Evolutionary conservation across 179 eudicot genomes (phyloP).

Genomic region (Beta macrorhiza): DNA sequence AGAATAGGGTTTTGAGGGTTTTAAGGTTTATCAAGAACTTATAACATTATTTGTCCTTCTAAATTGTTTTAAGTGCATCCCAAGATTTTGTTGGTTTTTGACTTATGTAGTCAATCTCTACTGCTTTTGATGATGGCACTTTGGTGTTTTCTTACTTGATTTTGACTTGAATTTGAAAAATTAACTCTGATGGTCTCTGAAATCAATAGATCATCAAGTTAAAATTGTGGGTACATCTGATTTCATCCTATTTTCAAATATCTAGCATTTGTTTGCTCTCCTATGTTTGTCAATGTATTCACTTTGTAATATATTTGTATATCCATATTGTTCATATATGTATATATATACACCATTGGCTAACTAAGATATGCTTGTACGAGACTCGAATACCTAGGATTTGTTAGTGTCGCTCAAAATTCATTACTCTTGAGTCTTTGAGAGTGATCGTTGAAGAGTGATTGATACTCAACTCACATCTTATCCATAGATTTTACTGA

Average conservation of each 20-base stretch:
- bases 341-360: neutral
- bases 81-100: neutral
- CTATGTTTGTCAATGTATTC: conserved; percentile 8
- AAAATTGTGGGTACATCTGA: neutral
- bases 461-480: conserved; percentile 2
- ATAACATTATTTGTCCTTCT: neutral
- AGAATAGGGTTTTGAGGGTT: conserved; percentile 15
- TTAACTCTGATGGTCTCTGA: neutral
- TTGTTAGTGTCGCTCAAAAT: conserved; percentile 13
- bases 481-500: neutral
- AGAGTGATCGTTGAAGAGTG: neutral
- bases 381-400: conserved; percentile 3
- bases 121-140: neutral
- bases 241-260: neutral
- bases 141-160: no score
- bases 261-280: neutral
- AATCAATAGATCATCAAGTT: conserved; percentile 18
- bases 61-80: neutral
- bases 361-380: neutral
- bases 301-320: neutral
- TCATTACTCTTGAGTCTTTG: neutral
- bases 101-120: neutral
- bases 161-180: neutral
- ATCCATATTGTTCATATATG: neutral
- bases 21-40: neutral